Percentiles rank a stretch among this genome's conserved stretches.
Evolutionary conservation across 192 early-diverging fungal genomes (phyloP).

Genomic region (Umbelopsis isabellina): DNA sequence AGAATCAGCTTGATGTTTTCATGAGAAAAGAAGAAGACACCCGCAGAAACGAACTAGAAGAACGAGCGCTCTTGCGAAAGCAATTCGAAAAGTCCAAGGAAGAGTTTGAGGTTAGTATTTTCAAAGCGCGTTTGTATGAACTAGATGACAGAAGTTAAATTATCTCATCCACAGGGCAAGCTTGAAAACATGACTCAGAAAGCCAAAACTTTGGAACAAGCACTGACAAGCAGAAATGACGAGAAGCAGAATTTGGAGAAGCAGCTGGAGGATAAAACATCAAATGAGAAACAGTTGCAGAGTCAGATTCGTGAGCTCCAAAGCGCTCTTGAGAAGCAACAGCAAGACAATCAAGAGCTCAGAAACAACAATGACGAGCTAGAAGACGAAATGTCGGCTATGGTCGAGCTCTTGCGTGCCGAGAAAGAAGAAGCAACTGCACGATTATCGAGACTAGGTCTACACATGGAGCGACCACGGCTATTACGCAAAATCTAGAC

Average conservation of each 20-base stretch:
- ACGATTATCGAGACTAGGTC: conserved; percentile 6
- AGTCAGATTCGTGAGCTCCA: conserved; percentile 1
- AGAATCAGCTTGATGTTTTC: background rate
- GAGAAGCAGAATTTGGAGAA: background rate
- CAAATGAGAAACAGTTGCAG: background rate
- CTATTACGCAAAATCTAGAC: background rate
- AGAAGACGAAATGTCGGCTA: background rate
- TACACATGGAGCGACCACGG: background rate
- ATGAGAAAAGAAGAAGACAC: conserved; percentile 13
- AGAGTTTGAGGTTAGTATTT: background rate
- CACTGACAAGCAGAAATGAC: background rate
- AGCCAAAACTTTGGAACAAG: conserved; percentile 18
- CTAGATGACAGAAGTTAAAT: background rate
- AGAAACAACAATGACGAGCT: conserved; percentile 2
- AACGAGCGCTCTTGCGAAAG: conserved; percentile 12
- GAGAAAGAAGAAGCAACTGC: conserved; percentile 12
- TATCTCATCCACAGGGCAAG: background rate
- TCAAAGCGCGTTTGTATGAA: background rate
- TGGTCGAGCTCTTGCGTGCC: conserved; percentile 2
- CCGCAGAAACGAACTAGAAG: background rate
- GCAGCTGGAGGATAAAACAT: background rate
- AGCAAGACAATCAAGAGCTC: background rate
- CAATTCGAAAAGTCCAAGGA: conserved; percentile 9
- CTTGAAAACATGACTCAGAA: conserved; percentile 16
- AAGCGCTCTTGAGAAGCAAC: background rate